phyloP scores from a whole-genome alignment of 2,329 filamentous ascomycete species.

The Tricladium varicosporioides region DNA sequence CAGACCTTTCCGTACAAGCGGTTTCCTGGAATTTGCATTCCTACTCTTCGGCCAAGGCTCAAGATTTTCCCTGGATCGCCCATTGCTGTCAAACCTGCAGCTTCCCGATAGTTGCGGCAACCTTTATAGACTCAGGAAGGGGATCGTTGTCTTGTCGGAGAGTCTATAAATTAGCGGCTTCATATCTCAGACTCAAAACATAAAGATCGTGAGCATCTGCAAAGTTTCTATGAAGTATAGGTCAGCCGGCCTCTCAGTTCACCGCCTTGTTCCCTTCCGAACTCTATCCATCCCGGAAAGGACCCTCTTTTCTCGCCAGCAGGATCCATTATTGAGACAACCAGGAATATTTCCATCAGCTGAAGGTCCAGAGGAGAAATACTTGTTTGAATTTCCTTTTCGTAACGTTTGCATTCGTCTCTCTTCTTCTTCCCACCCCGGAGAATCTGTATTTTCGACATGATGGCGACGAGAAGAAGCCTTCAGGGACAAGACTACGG shows the following conservation, averaged over 20 bases:
- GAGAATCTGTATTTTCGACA: slow-evolving; percentile 16
- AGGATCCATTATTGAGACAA: slow-evolving; percentile 15
- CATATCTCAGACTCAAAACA: slow-evolving; percentile 19
- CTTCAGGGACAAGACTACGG: slow-evolving; percentile 32
- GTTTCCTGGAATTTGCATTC: slow-evolving; percentile 6
- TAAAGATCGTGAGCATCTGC: slow-evolving; percentile 15
- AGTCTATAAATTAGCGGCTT: slow-evolving; percentile 27
- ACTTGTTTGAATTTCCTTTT: slow-evolving; percentile 23
- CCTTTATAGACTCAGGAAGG: slow-evolving; percentile 14
- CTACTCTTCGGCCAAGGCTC: slow-evolving; percentile 14
- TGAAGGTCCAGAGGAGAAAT: slow-evolving; percentile 16
- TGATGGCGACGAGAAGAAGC: slow-evolving; percentile 35
- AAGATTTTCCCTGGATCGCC: slow-evolving; percentile 15
- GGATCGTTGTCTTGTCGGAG: slow-evolving; percentile 16
- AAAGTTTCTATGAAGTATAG: slow-evolving; percentile 12
- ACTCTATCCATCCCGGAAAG: slow-evolving; percentile 17
- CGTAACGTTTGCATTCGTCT: slow-evolving; percentile 25
- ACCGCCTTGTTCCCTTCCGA: slow-evolving; percentile 19
- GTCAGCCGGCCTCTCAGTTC: slow-evolving; percentile 18
- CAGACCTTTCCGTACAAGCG: slow-evolving; percentile 4
- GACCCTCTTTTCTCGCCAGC: slow-evolving; percentile 19
- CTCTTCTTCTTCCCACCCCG: slow-evolving; percentile 23
- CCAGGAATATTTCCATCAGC: slow-evolving; percentile 15
- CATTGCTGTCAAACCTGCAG: slow-evolving; percentile 23
- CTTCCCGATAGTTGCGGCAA: slow-evolving; percentile 12